phyloP scores from a whole-genome alignment of 2,329 filamentous ascomycete species.

The Verticillium tricorpus region DNA sequence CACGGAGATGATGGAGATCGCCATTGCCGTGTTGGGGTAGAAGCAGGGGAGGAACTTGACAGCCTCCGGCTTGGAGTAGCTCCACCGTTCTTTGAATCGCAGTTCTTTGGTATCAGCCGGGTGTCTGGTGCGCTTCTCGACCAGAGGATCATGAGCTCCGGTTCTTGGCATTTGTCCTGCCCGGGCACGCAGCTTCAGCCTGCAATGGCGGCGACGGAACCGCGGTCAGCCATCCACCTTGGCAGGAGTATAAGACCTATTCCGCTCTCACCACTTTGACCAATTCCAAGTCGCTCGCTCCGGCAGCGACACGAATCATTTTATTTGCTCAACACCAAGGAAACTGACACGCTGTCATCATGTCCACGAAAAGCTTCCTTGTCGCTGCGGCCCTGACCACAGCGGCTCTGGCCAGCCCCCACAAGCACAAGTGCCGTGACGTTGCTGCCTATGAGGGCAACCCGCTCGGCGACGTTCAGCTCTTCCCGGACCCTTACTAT shows the following conservation, averaged over 20 bases:
- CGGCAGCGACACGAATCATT: not conserved
- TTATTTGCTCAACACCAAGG: not conserved
- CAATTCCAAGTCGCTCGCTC: not conserved
- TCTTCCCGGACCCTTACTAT: slow-evolving; percentile 32
- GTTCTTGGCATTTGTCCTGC: not conserved
- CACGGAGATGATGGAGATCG: not conserved
- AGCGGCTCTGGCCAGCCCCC: slow-evolving; percentile 6
- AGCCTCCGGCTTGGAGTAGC: slow-evolving; percentile 1
- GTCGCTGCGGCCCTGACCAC: slow-evolving; percentile 8
- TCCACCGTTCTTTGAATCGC: not conserved
- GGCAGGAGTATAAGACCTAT: slow-evolving; percentile 2
- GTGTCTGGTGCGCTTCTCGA: not conserved
- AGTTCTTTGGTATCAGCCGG: not conserved
- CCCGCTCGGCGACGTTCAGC: slow-evolving; percentile 25
- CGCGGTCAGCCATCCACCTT: slow-evolving; percentile 5
- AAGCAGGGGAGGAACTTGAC: not conserved
- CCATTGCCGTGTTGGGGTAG: slow-evolving; percentile 2
- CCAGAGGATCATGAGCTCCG: not conserved
- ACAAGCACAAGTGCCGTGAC: slow-evolving; percentile 5
- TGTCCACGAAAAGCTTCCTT: slow-evolving; percentile 1
- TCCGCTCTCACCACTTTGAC: not conserved
- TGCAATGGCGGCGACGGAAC: slow-evolving; percentile 1
- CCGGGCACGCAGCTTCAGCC: not conserved
- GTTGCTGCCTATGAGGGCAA: slow-evolving; percentile 27
- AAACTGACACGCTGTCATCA: not conserved